phyloP scores from a whole-genome alignment of 2,329 filamentous ascomycete genomes.

The Sarocladium kiliense region DNA sequence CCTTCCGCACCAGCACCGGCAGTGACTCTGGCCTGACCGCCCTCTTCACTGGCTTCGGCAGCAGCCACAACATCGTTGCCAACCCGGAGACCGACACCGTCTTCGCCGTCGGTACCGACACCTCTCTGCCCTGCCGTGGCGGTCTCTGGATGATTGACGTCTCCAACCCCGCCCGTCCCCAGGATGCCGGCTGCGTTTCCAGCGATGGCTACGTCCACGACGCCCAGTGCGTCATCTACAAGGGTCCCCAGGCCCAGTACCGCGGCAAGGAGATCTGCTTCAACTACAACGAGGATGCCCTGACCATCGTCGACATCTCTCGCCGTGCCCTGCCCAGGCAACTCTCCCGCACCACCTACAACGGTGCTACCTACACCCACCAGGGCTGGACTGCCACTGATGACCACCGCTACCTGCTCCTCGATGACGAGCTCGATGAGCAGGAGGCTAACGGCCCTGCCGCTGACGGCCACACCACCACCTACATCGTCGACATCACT shows the following conservation, averaged over 20 bases:
- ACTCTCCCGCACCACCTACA: slow-evolving; percentile 48
- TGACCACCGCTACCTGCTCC: slow-evolving; percentile 35
- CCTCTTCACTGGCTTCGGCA: slow-evolving; percentile 24
- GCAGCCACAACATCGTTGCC: slow-evolving; percentile 44
- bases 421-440: slow-evolving; percentile 50
- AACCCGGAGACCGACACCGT: slow-evolving; percentile 41
- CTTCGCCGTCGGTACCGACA: slow-evolving; percentile 35
- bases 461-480: slow-evolving; percentile 31
- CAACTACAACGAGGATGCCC: slow-evolving; percentile 21
- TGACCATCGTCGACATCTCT: slow-evolving; percentile 39
- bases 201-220: slow-evolving; percentile 47
- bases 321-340: slow-evolving; percentile 38
- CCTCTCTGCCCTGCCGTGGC: slow-evolving; percentile 34
- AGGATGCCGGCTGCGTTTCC: slow-evolving; percentile 39
- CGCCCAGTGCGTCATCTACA: slow-evolving; percentile 45
- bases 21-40: slow-evolving; percentile 21
- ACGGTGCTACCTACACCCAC: slow-evolving; percentile 50
- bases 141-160: slow-evolving; percentile 52
- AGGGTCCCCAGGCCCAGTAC: slow-evolving; percentile 29
- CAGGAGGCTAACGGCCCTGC: slow-evolving; percentile 31
- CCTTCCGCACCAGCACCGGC: slow-evolving; percentile 27
- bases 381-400: slow-evolving; percentile 45
- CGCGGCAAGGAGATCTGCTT: slow-evolving; percentile 16
- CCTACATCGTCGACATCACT: slow-evolving; percentile 42
- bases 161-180: slow-evolving; percentile 43